Base-by-base conservation (phyloP, 1,284 basidiomycete genomes). In the Entoloma clypeatum region DNA sequence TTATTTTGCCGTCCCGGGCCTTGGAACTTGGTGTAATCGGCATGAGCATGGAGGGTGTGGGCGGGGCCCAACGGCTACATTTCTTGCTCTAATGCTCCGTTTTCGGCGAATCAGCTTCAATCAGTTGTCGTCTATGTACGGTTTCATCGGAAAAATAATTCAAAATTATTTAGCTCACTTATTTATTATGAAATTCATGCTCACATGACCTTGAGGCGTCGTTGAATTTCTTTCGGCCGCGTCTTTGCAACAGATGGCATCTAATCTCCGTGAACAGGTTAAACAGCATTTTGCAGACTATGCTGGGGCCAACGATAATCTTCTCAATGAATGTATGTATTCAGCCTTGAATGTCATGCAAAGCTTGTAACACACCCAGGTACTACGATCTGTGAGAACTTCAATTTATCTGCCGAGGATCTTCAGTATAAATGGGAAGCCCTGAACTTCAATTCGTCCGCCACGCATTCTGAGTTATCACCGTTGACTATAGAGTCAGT, bases 371-470 rank as follows among this genome's bases (percentile, higher is more conserved):
- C 11, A 22, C 44, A 19, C 40, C 16, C 48, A 89, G 86, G 84
- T 51, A 64, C 74, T 17, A 67, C 69, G 14, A 67, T 89, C 43
- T 90, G 86, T 57, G 65, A 74, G 50, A 75, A 75, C 48, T 86
- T 80, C 64, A 74, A 75, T 44, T 41, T 83, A 24, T 54, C 65
- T 17, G 70, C 79, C 18, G 68, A 79, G 16, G 59, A 70, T 33
- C 69, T 91, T n/a, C 72, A 67, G 41, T 89, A 68, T 61, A 87
- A 86, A 58, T 82, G 83, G 74, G 82, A 91, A 57, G 80, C 74
- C 2, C 64, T 69, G 32, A 75, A 71, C 31, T 72, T 67, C 46
- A 60, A 56, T 11, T 32, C 61, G 22, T 54, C 61, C 22, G 55
- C 57, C 29, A 61, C 63, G 14, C 54, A 44, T 26, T 69, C 72